Base-by-base conservation (phyloP, 129 eudicot genomes). In the Flaveria robusta region DNA sequence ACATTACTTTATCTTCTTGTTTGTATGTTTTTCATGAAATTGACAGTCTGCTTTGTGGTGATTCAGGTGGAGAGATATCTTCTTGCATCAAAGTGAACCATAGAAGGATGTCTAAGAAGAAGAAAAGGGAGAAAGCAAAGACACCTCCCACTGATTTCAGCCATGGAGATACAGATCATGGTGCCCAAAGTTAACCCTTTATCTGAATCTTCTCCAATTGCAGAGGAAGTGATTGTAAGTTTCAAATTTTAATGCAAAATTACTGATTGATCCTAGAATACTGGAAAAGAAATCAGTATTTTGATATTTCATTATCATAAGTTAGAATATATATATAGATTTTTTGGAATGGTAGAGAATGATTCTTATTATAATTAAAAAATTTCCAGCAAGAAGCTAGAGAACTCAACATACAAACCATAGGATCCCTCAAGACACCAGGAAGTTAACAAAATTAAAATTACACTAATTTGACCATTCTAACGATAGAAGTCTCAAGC, bases 51-150 rank as follows among this genome's bases (percentile, higher is more conserved):
- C 12, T 51, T 31, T 78, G 12, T 78, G 70, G 22, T 68, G 39
- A 68, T 79, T 12, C 51, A 85, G 87, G 74, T 26, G 90, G 74
- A 52, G 88, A 81, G 67, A 54, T 55, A 31, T 63, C 68, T 56
- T 73, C 81, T 58, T 52, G 78, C 75, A 74, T 62, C 73, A 87
- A 86, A 66, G 50, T 70, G 52, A 90, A 80, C 65, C 87, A 81
- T 29, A 85, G 93, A 84, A 84, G 93, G 83, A 76, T 74, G 74
- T 79, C 81, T 24, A 90, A 86, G 83, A 84, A 80, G 63, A 70
- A 64, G 72, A 81, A 80, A 20, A 77, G 66, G 71, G 85, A 64
- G 42, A 77, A 37, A 46, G 47, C 42, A 55, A 70, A 74, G 73
- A 55, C 81, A n/a, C 39, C 80, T 42, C 41, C 83, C 31, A 54